These are phyloP conservation scores for Durio zibethinus DNA, from an alignment of 345 rosid species.

Conservation along the genomic window DNA sequence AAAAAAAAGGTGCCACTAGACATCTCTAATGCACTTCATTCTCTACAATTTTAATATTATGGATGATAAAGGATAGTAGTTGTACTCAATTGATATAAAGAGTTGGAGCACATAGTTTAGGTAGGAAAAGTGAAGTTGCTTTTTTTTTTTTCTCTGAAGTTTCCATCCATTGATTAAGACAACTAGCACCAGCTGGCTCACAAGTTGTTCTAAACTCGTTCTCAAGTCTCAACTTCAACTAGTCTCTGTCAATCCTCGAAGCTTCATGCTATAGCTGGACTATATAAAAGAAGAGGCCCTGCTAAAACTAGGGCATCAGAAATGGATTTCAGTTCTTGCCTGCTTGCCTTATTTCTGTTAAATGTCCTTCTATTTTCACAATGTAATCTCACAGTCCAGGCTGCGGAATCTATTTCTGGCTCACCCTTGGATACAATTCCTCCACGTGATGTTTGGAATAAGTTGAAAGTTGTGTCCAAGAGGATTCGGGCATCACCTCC, in stretches of 20 bases:
- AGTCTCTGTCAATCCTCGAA: not conserved
- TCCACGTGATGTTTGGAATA: not conserved
- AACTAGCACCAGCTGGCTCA: not conserved
- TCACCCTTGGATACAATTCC: not conserved
- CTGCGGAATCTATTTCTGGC: not conserved
- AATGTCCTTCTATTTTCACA: not conserved
- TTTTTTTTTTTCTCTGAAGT: not conserved
- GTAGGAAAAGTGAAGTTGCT: too few species aligned
- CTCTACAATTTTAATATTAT: too few species aligned
- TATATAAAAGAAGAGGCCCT: not conserved
- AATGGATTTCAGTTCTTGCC: not conserved
- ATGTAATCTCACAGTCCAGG: not conserved
- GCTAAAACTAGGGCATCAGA: not conserved
- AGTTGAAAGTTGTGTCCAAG: not conserved
- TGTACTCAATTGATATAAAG: too few species aligned
- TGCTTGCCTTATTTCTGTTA: too few species aligned
- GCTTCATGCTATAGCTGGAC: not conserved
- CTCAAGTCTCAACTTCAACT: not conserved
- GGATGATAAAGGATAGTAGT: too few species aligned
- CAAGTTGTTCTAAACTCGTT: not conserved
- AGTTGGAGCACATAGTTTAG: too few species aligned
- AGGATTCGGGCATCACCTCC: not conserved
- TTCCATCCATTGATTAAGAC: not conserved
- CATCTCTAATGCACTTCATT: too few species aligned
- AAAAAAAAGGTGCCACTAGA: too few species aligned